Percentiles rank a stretch among this genome's conserved stretches.
Evolutionary conservation across 768 basidiomycete species (phyloP).

Genomic region (Termitomyces sp.): DNA sequence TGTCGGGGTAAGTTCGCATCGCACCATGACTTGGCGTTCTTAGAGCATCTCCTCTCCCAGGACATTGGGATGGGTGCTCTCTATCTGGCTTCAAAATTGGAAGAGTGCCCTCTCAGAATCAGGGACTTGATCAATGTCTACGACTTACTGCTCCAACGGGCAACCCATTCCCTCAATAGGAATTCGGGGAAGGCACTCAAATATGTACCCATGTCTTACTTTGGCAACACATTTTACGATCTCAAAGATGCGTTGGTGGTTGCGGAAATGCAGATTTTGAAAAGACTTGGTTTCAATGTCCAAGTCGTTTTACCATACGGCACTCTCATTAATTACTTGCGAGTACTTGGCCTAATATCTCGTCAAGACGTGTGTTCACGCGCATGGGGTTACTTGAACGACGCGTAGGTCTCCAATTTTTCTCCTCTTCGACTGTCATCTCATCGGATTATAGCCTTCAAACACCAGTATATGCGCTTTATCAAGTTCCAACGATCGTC

Average conservation of each 20-base stretch:
- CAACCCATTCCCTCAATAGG: slow-evolving; percentile 47
- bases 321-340: slow-evolving; percentile 91
- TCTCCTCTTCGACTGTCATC: not conserved
- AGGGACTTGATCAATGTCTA: slow-evolving; percentile 94
- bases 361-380: slow-evolving; percentile 66
- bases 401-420: slow-evolving; percentile 64
- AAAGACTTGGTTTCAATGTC: slow-evolving; percentile 93
- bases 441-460: slow-evolving; percentile 61
- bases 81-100: slow-evolving; percentile 86
- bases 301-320: slow-evolving; percentile 92
- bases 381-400: slow-evolving; percentile 96
- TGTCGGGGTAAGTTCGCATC: slow-evolving; percentile 65
- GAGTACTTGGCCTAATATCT: slow-evolving; percentile 81
- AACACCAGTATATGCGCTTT: slow-evolving; percentile 89
- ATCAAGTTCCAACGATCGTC: slow-evolving; percentile 87
- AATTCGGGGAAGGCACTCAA: slow-evolving; percentile 45
- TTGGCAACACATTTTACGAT: slow-evolving; percentile 87
- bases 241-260: slow-evolving; percentile 93
- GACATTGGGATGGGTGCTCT: slow-evolving; percentile 89
- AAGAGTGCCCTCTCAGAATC: slow-evolving; percentile 89
- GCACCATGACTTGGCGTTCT: slow-evolving; percentile 4
- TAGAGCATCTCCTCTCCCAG: slow-evolving; percentile 35
- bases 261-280: slow-evolving; percentile 96
- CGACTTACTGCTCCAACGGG: slow-evolving; percentile 82
- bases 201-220: slow-evolving; percentile 88